Percentiles rank a stretch among this genome's conserved stretches.
phyloP scores from a whole-genome alignment of 805 yeast species.

The Zygosaccharomyces siamensis region DNA sequence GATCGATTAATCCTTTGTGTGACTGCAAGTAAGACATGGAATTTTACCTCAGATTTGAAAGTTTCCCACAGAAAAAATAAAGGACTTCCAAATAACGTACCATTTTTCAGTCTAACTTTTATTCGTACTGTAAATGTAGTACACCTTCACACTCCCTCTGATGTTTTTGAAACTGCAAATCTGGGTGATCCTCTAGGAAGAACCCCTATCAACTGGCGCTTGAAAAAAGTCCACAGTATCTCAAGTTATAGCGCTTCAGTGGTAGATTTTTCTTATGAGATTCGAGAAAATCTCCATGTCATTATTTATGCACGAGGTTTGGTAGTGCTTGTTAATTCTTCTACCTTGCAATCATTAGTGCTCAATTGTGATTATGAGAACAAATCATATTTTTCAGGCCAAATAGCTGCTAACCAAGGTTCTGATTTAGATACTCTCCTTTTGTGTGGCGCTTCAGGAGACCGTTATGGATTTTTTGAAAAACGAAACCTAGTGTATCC shows the following conservation, averaged over 20 bases:
- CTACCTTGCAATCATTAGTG: not conserved
- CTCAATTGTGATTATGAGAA: conserved; percentile 1
- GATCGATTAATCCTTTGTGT: conserved; percentile 4
- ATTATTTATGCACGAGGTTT: not conserved
- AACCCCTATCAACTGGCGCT: not conserved
- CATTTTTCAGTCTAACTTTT: not conserved
- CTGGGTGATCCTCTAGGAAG: not conserved
- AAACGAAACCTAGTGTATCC: conserved; percentile 1
- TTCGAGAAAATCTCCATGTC: not conserved
- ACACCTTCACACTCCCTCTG: not conserved
- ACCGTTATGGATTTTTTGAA: conserved; percentile 11
- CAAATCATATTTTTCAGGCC: conserved; percentile 6
- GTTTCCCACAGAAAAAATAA: conserved; percentile 3
- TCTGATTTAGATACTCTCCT: conserved; percentile 5
- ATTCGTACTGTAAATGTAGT: not conserved
- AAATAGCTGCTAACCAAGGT: conserved; percentile 2
- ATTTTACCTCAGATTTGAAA: not conserved
- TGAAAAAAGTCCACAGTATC: not conserved
- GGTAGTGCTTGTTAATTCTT: not conserved
- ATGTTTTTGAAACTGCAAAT: not conserved
- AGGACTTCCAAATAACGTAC: not conserved
- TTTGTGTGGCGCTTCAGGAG: conserved; percentile 10
- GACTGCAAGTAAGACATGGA: conserved; percentile 2
- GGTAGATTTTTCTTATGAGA: not conserved
- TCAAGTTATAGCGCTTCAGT: not conserved